Evolutionary conservation across 2,329 filamentous ascomycete species (phyloP).

Genomic region (Botrytis medusae): DNA sequence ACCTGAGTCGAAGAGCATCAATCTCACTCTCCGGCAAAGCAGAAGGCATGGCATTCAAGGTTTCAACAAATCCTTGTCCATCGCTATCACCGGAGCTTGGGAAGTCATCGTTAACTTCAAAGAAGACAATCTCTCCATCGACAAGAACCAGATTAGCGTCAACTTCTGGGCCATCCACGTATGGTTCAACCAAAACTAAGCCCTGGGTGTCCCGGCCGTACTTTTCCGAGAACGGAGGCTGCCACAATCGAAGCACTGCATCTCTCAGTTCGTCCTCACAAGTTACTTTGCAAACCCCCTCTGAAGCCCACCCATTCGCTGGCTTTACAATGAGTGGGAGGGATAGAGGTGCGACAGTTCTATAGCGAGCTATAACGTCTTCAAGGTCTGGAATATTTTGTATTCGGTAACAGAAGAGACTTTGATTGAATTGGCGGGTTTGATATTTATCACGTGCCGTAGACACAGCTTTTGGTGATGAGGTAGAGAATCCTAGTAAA

Average conservation of each 20-base stretch:
- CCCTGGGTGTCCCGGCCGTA: neutral
- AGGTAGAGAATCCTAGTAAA: neutral
- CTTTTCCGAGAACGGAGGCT: neutral
- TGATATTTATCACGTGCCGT: constrained; percentile 9
- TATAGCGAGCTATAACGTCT: neutral
- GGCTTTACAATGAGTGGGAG: constrained; percentile 1
- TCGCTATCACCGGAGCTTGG: neutral
- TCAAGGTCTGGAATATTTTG: neutral
- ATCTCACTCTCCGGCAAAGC: neutral
- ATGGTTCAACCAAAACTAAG: neutral
- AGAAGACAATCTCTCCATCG: neutral
- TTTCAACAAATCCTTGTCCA: neutral
- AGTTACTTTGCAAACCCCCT: constrained; percentile 1
- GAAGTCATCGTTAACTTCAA: constrained; percentile 8
- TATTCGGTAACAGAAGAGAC: constrained; percentile 2
- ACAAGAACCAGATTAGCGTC: neutral
- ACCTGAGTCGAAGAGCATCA: neutral
- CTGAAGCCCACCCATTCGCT: constrained; percentile 2
- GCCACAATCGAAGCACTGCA: neutral
- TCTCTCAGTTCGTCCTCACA: neutral
- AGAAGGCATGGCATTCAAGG: neutral
- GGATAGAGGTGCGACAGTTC: neutral
- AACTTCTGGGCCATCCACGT: neutral
- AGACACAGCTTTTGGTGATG: neutral
- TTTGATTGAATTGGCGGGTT: neutral